These are phyloP conservation scores for Penicillium sp. DNA, from an alignment of 2,329 filamentous ascomycete species.

Conservation along the genomic window DNA sequence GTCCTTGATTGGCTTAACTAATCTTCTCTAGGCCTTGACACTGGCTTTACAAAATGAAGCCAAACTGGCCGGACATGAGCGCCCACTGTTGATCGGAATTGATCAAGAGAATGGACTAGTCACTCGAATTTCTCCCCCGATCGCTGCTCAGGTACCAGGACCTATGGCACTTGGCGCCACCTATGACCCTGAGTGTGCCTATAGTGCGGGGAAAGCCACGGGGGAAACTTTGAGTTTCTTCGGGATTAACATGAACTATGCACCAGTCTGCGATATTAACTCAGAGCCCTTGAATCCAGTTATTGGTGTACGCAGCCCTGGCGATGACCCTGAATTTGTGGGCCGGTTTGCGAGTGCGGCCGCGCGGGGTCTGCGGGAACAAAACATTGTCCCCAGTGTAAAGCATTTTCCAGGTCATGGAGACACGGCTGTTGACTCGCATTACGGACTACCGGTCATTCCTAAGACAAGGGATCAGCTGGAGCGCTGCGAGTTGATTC, in stretches of 20 bases:
- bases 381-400: conserved; percentile 44
- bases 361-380: conserved; percentile 40
- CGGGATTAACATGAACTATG: conserved; percentile 51
- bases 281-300: conserved; percentile 48
- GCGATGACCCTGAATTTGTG: conserved; percentile 45
- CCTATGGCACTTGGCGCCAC: conserved; percentile 49
- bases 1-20: background rate
- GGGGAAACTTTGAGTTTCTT: conserved; percentile 41
- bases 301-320: conserved; percentile 46
- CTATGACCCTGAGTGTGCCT: conserved; percentile 35
- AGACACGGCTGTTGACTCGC: conserved; percentile 47
- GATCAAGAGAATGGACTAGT: conserved; percentile 50
- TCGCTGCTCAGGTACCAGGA: conserved; percentile 44
- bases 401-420: conserved; percentile 51
- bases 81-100: conserved; percentile 46
- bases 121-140: conserved; percentile 43
- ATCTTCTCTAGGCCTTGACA: conserved; percentile 29
- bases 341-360: conserved; percentile 43
- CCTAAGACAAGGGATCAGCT: conserved; percentile 39
- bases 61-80: conserved; percentile 39
- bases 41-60: conserved; percentile 43
- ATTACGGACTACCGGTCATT: conserved; percentile 45
- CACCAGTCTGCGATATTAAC: conserved; percentile 47
- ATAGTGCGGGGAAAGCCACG: conserved; percentile 40
- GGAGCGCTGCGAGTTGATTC: conserved; percentile 45